Percentiles rank a stretch among this genome's conserved stretches.
Conservation (phyloP, 1,284 basidiomycete genomes). For the Omphalotus olearius region DNA sequence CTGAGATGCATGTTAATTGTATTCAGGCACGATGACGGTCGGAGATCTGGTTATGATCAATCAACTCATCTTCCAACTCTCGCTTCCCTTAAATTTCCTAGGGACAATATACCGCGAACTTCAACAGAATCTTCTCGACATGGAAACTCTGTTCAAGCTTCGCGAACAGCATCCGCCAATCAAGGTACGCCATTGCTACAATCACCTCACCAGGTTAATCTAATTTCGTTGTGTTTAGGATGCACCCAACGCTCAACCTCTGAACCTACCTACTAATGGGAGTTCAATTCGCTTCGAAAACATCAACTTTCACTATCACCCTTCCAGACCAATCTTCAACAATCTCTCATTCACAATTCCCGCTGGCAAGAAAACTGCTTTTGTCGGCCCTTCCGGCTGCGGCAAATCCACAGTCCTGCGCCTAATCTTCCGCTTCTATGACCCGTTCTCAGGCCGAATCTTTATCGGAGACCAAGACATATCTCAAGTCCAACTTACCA, state of each 20-base stretch:
- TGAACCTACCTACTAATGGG: conserved; percentile 42
- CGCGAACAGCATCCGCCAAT: conserved; percentile 80
- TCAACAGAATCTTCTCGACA: conserved; percentile 92
- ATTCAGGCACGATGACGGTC: conserved; percentile 90
- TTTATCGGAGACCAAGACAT: conserved; percentile 88
- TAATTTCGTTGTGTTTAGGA: conserved; percentile 44
- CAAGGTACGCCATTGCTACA: conserved; percentile 37
- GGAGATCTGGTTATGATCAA: conserved; percentile 99
- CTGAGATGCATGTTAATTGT: neutral
- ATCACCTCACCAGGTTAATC: neutral
- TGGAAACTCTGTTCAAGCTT: conserved; percentile 94
- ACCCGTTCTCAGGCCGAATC: conserved; percentile 79
- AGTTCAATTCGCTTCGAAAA: conserved; percentile 93
- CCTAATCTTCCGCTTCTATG: conserved; percentile 93
- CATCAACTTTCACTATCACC: conserved; percentile 89
- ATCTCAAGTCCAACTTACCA: conserved; percentile 67
- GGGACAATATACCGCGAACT: conserved; percentile 97
- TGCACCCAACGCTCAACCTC: conserved; percentile 60
- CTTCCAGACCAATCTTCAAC: conserved; percentile 86
- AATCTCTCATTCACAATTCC: conserved; percentile 90
- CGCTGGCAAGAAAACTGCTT: conserved; percentile 92
- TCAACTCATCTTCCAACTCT: conserved; percentile 98
- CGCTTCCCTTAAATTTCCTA: conserved; percentile 93
- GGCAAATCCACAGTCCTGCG: conserved; percentile 98
- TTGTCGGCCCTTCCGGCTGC: conserved; percentile 95